Conservation (phyloP, 495 filamentous ascomycete species). For the Sordaria brevicollis region DNA sequence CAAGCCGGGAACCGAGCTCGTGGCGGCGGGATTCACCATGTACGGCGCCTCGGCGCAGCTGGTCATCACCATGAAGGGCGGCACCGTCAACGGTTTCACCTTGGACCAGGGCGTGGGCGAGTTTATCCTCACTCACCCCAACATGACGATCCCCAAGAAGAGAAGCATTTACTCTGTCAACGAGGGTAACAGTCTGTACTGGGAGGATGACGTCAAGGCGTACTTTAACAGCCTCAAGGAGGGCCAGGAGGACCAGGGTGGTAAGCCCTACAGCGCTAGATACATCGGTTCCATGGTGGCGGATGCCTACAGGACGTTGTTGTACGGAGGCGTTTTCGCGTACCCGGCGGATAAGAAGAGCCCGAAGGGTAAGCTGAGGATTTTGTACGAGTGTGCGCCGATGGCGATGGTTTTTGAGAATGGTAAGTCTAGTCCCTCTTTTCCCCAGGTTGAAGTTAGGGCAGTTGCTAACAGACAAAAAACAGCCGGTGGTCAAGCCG, state of each 20-base stretch:
- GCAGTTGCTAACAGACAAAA: slow-evolving; percentile 8
- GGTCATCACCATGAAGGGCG: slow-evolving; percentile 93
- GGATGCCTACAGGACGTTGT: slow-evolving; percentile 88
- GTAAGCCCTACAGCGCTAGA: slow-evolving; percentile 87
- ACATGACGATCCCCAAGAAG: slow-evolving; percentile 76
- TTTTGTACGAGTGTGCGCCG: slow-evolving; percentile 95
- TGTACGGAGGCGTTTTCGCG: slow-evolving; percentile 95
- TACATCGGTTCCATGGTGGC: slow-evolving; percentile 99
- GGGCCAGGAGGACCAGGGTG: slow-evolving; percentile 44
- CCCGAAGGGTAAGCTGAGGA: slow-evolving; percentile 93
- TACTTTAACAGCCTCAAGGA: slow-evolving; percentile 88
- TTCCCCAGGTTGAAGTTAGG: background rate
- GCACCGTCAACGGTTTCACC: slow-evolving; percentile 92
- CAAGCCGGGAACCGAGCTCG: slow-evolving; percentile 77
- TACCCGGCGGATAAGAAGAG: slow-evolving; percentile 98
- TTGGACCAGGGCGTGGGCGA: slow-evolving; percentile 92
- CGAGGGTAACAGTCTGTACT: slow-evolving; percentile 94
- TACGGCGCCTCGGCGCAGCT: slow-evolving; percentile 95
- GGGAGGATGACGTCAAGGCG: slow-evolving; percentile 77
- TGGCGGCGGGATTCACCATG: slow-evolving; percentile 97
- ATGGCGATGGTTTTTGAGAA: slow-evolving; percentile 99
- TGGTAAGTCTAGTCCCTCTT: slow-evolving; percentile 42
- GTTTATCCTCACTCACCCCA: slow-evolving; percentile 94
- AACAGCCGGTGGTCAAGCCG: slow-evolving; percentile 76
- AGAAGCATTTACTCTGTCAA: slow-evolving; percentile 95